Evolutionary conservation across 495 filamentous ascomycete genomes (phyloP), one percentile per base, ranked within the genome.

Genomic region (Penicillium coffeae): DNA sequence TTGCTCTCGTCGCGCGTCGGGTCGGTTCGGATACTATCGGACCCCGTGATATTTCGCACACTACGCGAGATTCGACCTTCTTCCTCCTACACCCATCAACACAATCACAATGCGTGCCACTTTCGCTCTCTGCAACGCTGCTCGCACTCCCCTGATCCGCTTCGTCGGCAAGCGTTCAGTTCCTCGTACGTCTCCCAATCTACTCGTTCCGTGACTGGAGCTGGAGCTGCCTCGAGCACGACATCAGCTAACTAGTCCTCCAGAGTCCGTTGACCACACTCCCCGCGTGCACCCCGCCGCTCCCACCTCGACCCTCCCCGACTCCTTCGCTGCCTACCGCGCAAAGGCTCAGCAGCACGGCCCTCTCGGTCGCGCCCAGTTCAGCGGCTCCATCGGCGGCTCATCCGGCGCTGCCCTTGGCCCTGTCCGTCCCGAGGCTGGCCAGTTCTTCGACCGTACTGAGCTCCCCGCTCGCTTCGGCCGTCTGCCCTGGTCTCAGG

Each of bases 311-410:
- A 39, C 56, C 38, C 78, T 86, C 15, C 83, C 83, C 33, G 77
- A 84, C 55, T 86, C 86, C 37, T 98, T 98, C 76, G 89, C 89
- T 51, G 74, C 82, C 57, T 98, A 98, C 81, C 85, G 93, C 59
- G 81, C 85, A 64, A 89, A 89, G 70, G 94, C 92, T 20, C 87
- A 90, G 68, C 92, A 96, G 65, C 91, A 96, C 68, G 93, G 93
- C 16, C 93, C 93, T 8, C 82, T 97, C 39, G 63, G 67, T 65
- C 62, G 61, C 41, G 63, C 66, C 37, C 60, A 68, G 30, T 71
- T 73, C 58, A 62, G 63, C 34, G 76, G 75, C 41, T 73, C 71
- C 54, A 78, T 93, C 37, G 89, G 89, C 42, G 77, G 80, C 37
- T 62, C 68, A 30, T 54, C 88, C 1, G 90, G 87, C 20, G 70